Conservation (phyloP, 768 basidiomycete species). For the Rubroboletus pulcherrimus region DNA sequence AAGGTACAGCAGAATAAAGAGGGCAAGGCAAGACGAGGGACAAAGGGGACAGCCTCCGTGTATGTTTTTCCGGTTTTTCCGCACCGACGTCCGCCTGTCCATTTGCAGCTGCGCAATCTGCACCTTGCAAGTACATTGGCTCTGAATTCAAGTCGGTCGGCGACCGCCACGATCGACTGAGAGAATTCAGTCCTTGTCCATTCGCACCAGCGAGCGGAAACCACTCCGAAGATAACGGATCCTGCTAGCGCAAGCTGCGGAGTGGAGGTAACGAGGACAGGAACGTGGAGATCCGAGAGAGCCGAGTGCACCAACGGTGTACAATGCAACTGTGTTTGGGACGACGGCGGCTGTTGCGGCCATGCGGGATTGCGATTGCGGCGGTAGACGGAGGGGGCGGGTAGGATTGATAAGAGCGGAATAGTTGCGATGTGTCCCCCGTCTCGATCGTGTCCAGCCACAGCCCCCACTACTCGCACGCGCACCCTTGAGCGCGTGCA, state of each 20-base stretch:
- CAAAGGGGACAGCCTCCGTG: too few relatives aligned
- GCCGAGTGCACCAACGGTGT: constrained; percentile 3
- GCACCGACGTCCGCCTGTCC: too few relatives aligned
- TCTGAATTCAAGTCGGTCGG: constrained; percentile 10
- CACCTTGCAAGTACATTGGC: background rate
- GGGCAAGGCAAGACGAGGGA: too few relatives aligned
- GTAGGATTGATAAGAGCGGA: background rate
- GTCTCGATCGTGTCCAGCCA: background rate
- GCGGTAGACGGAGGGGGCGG: background rate
- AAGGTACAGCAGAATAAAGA: too few relatives aligned
- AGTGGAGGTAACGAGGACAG: background rate
- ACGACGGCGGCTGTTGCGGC: background rate
- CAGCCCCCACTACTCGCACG: background rate
- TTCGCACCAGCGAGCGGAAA: constrained; percentile 29
- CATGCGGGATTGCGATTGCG: background rate
- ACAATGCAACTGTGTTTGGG: background rate
- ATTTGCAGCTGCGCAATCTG: too few relatives aligned
- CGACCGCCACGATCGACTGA: constrained; percentile 29
- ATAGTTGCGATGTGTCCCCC: background rate
- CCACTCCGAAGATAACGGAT: constrained; percentile 23
- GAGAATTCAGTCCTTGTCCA: constrained; percentile 16
- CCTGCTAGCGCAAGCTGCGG: constrained; percentile 16
- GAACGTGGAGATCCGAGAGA: background rate
- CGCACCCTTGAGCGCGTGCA: constrained; percentile 37
- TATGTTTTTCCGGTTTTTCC: too few relatives aligned